A percentile compares a stretch with the other conserved stretches of the same genome.
Evolutionary conservation across 495 filamentous ascomycete genomes (phyloP).

Genomic region (Penicillium steckii): DNA sequence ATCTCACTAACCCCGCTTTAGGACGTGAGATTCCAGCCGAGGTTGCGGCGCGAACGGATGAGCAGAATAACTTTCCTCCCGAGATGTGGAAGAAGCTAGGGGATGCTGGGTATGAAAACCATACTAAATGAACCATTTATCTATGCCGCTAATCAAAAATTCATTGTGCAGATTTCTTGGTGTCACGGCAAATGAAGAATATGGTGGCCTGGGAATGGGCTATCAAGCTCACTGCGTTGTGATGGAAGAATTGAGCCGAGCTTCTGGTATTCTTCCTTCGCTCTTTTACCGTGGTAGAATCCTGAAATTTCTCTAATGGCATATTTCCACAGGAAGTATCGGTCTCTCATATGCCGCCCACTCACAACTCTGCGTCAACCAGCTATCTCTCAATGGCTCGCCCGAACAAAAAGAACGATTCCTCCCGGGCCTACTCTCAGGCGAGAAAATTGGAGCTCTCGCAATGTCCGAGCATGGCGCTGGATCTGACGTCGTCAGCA

Average conservation of each 20-base stretch:
- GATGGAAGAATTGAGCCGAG: constrained; percentile 83
- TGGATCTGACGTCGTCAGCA: constrained; percentile 91
- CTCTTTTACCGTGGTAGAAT: constrained; percentile 15
- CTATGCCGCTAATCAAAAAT: constrained; percentile 7
- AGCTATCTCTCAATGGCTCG: constrained; percentile 88
- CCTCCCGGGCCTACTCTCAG: constrained; percentile 79
- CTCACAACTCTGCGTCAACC: constrained; percentile 95
- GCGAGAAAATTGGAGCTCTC: constrained; percentile 80
- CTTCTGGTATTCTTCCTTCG: constrained; percentile 48
- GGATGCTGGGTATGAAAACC: constrained; percentile 62
- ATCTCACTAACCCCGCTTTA: constrained; percentile 17
- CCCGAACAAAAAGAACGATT: constrained; percentile 73
- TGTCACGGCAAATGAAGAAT: constrained; percentile 91
- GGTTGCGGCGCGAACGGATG: constrained; percentile 78
- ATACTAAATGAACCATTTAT: background rate
- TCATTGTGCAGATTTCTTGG: constrained; percentile 65
- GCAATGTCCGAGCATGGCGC: constrained; percentile 95
- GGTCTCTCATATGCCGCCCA: constrained; percentile 93
- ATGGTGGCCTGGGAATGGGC: constrained; percentile 86
- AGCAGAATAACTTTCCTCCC: constrained; percentile 80
- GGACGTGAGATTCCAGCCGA: constrained; percentile 71
- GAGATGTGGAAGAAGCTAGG: constrained; percentile 95
- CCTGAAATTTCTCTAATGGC: background rate
- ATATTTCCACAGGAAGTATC: constrained; percentile 72
- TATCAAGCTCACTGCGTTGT: constrained; percentile 97